Conservation (phyloP, 192 early-diverging fungal genomes). For the Pecoramyces ruminantium region DNA sequence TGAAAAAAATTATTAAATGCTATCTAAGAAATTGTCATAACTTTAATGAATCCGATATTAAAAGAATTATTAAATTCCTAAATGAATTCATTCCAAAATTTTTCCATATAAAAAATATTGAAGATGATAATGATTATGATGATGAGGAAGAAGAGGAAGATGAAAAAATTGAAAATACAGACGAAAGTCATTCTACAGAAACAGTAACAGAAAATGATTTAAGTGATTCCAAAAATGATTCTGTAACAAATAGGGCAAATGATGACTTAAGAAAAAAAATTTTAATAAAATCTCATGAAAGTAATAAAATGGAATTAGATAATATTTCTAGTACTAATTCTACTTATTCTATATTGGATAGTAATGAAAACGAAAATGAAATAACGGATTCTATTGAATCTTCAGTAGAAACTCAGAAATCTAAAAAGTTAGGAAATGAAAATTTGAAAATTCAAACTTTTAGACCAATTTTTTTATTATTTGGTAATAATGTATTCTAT, state of each 20-base stretch:
- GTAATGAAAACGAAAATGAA: not conserved
- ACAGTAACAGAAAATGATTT: not conserved
- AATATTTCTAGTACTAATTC: not conserved
- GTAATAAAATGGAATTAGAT: not conserved
- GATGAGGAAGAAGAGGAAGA: not conserved
- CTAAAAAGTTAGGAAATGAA: not conserved
- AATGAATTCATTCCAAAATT: not conserved
- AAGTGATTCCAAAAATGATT: not conserved
- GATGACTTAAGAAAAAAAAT: not conserved
- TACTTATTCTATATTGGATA: not conserved
- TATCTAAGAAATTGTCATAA: not conserved
- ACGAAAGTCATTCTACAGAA: not conserved
- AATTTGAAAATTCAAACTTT: not conserved
- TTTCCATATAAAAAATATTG: not conserved
- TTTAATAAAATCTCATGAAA: not conserved
- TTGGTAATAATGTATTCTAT: constrained; percentile 73
- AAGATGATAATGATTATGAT: not conserved
- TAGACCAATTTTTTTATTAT: constrained; percentile 28
- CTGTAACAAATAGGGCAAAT: not conserved
- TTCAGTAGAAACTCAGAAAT: not conserved
- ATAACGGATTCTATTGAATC: not conserved
- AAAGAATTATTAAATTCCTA: not conserved
- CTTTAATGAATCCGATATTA: not conserved
- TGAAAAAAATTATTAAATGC: too few relatives aligned
- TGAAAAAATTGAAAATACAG: not conserved